These are phyloP conservation scores for Plectosphaerella sp. DNA, from an alignment of 2,329 filamentous ascomycete species.

Conservation along the genomic window DNA sequence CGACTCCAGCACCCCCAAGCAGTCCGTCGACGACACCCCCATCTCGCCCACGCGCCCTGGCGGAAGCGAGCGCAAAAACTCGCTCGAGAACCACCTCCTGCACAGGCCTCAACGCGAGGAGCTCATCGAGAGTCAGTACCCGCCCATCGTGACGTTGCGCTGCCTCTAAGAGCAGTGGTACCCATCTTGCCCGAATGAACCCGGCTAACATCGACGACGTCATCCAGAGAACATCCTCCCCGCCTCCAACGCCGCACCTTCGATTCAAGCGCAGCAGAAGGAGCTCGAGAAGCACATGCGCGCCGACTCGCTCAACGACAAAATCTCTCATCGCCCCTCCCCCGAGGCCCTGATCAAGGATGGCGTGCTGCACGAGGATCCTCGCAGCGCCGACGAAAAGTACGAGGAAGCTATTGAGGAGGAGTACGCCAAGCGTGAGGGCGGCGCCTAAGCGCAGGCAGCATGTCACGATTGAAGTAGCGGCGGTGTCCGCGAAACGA, in stretches of 20 bases:
- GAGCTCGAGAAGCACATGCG: constrained; percentile 88
- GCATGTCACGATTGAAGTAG: no score
- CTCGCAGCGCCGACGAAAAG: constrained; percentile 50
- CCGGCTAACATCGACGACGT: constrained; percentile 2
- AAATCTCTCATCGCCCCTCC: constrained; percentile 71
- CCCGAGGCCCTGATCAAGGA: constrained; percentile 73
- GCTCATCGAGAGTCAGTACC: constrained; percentile 68
- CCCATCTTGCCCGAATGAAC: background rate
- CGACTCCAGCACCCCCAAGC: constrained; percentile 13
- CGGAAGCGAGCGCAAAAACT: constrained; percentile 53
- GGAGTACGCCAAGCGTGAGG: constrained; percentile 60
- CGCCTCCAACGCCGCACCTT: constrained; percentile 70
- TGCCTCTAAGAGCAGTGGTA: background rate
- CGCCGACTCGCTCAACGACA: constrained; percentile 80
- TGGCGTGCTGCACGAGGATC: constrained; percentile 71
- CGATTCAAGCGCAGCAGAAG: constrained; percentile 73
- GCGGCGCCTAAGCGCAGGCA: constrained; percentile 42
- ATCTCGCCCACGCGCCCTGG: constrained; percentile 50
- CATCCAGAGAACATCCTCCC: constrained; percentile 78
- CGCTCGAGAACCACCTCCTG: constrained; percentile 67
- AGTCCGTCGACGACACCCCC: constrained; percentile 49
- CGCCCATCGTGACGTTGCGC: background rate
- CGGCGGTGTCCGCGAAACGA: no score
- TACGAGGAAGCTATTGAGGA: constrained; percentile 60
- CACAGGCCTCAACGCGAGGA: constrained; percentile 71